Evolutionary conservation across 2,329 filamentous ascomycete species (phyloP), one percentile per base, ranked within the genome.

Genomic region (Oidium heveae): DNA sequence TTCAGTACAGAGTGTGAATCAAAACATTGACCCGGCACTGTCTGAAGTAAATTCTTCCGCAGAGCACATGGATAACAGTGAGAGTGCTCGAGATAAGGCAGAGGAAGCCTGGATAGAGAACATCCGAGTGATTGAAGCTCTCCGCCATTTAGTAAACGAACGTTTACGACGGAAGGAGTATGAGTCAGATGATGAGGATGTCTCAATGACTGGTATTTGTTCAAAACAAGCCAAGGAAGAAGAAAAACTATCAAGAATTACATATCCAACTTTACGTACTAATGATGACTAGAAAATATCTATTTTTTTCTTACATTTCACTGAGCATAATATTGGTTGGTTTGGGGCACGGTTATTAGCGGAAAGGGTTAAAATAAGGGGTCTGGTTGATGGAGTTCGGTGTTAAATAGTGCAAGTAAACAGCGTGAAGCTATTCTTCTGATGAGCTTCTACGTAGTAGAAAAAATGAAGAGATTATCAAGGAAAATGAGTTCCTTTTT

Each of bases 91-190:
- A 55, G 74, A 78, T 61, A 73, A 74, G 28, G 76, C 79, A 62
- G 72, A 81, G 63, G 78, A 82, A 61, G 69, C 71, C 55, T 82
- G 78, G 78, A 67, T 82, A 13, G 76, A 80, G 66, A 79, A 81
- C 62, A 75, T 82, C 64, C 76, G 78, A 37, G 71, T 75, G 53
- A 78, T 82, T 54, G 79, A 82, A 67, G 73, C 69, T 46, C 71
- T 82, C 39, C 71, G 77, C 41, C 72, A 74, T 58, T 75, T 76
- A 57, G 70, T 82, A 54, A 71, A 70, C 50, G 68, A 74, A 12
- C 73, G 77, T 34, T 70, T 82, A n/a, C 69, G 76, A 55, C 70
- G 70, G 36, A 70, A 69, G 59, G 74, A 80, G 55, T 82, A 74
- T 59, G 69, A 71, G 15, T 59, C 61, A 7, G 64, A 65, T 1